These are phyloP conservation scores for Tricholoma bakamatsutake DNA, from an alignment of 768 basidiomycete genomes.

Conservation along the genomic window DNA sequence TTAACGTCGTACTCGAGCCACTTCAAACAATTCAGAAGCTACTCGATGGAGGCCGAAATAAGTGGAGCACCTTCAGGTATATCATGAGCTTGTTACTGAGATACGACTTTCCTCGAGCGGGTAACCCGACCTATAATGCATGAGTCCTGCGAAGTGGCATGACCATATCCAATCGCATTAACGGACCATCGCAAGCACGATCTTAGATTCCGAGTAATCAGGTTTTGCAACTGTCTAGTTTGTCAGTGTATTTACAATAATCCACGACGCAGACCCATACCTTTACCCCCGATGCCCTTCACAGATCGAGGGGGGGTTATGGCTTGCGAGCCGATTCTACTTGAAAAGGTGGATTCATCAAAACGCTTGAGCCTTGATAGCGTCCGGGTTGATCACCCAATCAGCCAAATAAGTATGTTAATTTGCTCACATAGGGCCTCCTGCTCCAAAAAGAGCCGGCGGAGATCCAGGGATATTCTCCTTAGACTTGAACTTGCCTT, in stretches of 20 bases:
- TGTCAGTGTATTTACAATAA: constrained; percentile 2
- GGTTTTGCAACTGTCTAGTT: constrained; percentile 76
- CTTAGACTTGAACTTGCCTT: constrained; percentile 25
- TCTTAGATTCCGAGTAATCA: constrained; percentile 98
- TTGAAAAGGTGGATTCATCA: constrained; percentile 67
- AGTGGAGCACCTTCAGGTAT: constrained; percentile 73
- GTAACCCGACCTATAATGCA: constrained; percentile 77
- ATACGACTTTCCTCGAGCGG: constrained; percentile 98
- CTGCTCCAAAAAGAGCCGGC: constrained; percentile 64
- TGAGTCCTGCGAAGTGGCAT: not conserved
- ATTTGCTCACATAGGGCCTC: constrained; percentile 59
- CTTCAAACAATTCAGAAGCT: constrained; percentile 34
- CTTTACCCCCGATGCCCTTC: constrained; percentile 86
- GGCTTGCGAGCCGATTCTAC: constrained; percentile 65
- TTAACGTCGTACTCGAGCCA: constrained; percentile 99
- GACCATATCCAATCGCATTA: not conserved
- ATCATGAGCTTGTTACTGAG: constrained; percentile 97
- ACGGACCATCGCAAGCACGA: constrained; percentile 91
- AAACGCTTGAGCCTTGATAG: constrained; percentile 66
- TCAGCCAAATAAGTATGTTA: not conserved
- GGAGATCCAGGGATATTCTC: constrained; percentile 36
- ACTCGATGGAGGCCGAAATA: not conserved
- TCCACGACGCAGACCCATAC: constrained; percentile 29
- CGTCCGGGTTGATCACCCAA: not conserved
- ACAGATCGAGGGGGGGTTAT: constrained; percentile 79